Conservation (phyloP, 371 early-diverging fungal genomes). For the Mortierella sp. region DNA sequence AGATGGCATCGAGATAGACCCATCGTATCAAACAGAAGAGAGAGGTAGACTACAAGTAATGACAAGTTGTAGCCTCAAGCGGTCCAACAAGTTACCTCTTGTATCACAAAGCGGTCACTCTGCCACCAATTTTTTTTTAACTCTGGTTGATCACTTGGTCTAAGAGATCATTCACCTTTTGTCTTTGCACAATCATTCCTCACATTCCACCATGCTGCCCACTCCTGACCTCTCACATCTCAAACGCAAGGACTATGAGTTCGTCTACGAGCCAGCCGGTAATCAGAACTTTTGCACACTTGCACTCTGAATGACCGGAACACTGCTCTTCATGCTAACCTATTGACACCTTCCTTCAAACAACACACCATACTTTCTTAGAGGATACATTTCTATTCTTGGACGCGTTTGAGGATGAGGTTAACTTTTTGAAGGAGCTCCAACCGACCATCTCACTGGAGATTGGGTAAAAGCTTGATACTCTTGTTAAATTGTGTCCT, state of each 20-base stretch:
- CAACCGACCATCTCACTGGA: slow-evolving; percentile 85
- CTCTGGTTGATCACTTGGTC: too few species aligned
- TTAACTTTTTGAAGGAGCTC: slow-evolving; percentile 61
- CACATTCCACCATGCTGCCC: slow-evolving; percentile 68
- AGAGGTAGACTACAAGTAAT: too few species aligned
- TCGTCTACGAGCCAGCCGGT: slow-evolving; percentile 94
- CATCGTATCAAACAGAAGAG: too few species aligned
- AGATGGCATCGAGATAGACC: too few species aligned
- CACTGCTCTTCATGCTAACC: background rate
- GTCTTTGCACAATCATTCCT: background rate
- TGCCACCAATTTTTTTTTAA: background rate
- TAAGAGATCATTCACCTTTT: background rate
- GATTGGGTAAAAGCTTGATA: slow-evolving; percentile 73
- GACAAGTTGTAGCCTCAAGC: too few species aligned
- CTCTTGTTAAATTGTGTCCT: background rate
- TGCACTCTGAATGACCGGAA: background rate
- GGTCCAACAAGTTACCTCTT: background rate
- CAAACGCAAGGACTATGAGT: slow-evolving; percentile 70
- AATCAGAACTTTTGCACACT: background rate
- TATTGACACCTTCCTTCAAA: background rate
- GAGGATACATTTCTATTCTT: slow-evolving; percentile 96
- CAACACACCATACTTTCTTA: slow-evolving; percentile 16
- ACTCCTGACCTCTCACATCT: slow-evolving; percentile 86
- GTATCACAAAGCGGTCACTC: background rate
- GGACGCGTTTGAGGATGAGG: slow-evolving; percentile 92